phyloP scores from a whole-genome alignment of 805 yeast genomes.

The Saturnispora serradocipensis region DNA sequence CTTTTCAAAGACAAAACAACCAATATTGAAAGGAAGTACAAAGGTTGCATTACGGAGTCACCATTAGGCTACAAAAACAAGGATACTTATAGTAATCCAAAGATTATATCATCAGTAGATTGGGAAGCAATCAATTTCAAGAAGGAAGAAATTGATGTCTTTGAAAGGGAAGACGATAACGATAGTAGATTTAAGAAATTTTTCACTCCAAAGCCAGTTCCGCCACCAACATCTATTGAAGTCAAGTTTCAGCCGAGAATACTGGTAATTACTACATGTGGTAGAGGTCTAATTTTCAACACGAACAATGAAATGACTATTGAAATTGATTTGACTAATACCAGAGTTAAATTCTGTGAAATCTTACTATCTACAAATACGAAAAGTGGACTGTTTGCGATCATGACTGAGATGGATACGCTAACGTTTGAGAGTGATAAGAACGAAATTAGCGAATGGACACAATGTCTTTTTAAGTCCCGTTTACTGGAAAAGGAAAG shows the following conservation, averaged over 20 bases:
- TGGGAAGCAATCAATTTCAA: constrained; percentile 24
- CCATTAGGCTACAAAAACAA: constrained; percentile 43
- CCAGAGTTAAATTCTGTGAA: constrained; percentile 51
- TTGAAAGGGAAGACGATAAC: constrained; percentile 15
- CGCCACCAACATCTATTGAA: constrained; percentile 9
- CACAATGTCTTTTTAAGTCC: constrained; percentile 41
- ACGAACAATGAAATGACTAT: constrained; percentile 38
- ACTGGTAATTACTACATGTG: constrained; percentile 50
- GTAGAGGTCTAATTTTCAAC: constrained; percentile 49
- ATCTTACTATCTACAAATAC: constrained; percentile 34
- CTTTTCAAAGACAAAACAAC: constrained; percentile 38
- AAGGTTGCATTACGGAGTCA: constrained; percentile 49
- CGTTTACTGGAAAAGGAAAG: constrained; percentile 41
- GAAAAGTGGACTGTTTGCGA: constrained; percentile 42
- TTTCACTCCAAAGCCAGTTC: constrained; percentile 16
- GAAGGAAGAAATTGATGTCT: constrained; percentile 13
- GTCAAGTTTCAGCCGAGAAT: constrained; percentile 35
- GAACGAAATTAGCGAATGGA: constrained; percentile 47
- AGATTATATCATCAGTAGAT: constrained; percentile 12
- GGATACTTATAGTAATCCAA: constrained; percentile 18
- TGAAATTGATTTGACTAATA: constrained; percentile 46
- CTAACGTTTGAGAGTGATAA: constrained; percentile 49
- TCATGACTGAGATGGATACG: constrained; percentile 45
- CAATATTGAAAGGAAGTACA: constrained; percentile 45
- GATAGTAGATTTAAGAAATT: constrained; percentile 23